Evolutionary conservation across 495 filamentous ascomycete species (phyloP), one percentile per base, ranked within the genome.

Genomic region (Cryomyces minteri): DNA sequence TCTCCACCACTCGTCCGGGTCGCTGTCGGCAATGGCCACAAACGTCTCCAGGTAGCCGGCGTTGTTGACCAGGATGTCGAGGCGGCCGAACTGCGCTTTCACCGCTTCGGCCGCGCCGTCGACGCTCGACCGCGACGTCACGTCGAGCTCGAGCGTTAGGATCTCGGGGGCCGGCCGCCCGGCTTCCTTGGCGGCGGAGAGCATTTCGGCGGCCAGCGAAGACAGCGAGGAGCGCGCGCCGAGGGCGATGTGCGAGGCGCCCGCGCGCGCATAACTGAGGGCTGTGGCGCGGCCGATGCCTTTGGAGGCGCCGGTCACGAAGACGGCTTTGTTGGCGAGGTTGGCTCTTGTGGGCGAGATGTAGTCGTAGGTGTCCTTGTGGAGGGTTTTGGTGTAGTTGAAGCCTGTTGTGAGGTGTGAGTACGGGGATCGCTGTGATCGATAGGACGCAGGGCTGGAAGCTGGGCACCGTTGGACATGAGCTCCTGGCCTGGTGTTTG

Each of bases 61-160:
- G 41, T 76, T 75, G 51, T 72, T 74, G 48, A 76, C 57, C 11
- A 77, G 51, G 36, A 77, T 63, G 42, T 78, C 72, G 0, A 75
- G 46, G 1, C 55, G 51, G 4, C 64, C 64, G 45, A 57, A 54
- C 0, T 40, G 38, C 33, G 57, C 31, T 18, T 60, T 58, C 4
- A 62, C 51, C 7, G 56, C 32, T 4, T 54, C 43, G 4, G 56
- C 64, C 0, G 60, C 62, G 0, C 44, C 48, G 1, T 57, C 58
- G 4, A 71, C 66, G 41, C 51, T 61, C 2, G 54, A 52, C 14
- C 51, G 46, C 37, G 59, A 57, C 6, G 62, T 56, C 10, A 72
- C 64, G 50, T 74, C 69, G 4, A 72, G 43, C 9, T 53, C 34
- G 7, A 74, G 12, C 18, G 59, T 53, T 3, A 66, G 49, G 4